Percentiles rank a stretch among this genome's conserved stretches.
phyloP scores from a whole-genome alignment of 441 rosid genomes.

The Gossypium lobatum region DNA sequence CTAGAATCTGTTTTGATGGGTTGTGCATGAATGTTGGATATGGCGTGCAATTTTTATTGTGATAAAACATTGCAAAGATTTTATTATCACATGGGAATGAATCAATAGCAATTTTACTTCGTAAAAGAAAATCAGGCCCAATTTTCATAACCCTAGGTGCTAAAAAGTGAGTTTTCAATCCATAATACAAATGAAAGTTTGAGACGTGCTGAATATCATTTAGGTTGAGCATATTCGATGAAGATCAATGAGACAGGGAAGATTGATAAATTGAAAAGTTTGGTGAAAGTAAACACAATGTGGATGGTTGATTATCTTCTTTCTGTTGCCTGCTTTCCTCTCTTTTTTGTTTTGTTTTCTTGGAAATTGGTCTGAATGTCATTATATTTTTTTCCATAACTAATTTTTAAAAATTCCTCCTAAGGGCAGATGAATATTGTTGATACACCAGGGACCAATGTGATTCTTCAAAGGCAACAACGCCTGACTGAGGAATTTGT shows the following conservation, averaged over 20 bases:
- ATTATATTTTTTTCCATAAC: slow-evolving; percentile 12
- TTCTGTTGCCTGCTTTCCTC: background rate
- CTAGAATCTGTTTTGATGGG: background rate
- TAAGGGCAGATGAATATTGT: slow-evolving; percentile 76
- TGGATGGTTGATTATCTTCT: background rate
- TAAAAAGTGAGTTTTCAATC: background rate
- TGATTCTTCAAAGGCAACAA: slow-evolving; percentile 93
- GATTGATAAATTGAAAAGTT: background rate
- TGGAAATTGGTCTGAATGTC: background rate
- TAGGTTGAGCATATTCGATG: background rate
- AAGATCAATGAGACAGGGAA: background rate
- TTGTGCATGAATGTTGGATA: background rate
- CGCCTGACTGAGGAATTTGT: slow-evolving; percentile 92
- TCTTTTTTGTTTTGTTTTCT: background rate
- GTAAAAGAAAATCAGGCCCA: background rate
- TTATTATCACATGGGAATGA: background rate
- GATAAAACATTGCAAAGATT: background rate
- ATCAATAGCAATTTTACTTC: background rate
- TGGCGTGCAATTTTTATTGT: slow-evolving; percentile 1
- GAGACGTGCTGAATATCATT: background rate
- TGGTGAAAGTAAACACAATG: background rate
- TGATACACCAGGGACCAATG: slow-evolving; percentile 96
- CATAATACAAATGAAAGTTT: background rate
- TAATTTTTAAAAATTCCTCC: slow-evolving; percentile 16
- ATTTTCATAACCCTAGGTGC: background rate